Evolutionary conservation across 495 filamentous ascomycete genomes (phyloP), one percentile per base, ranked within the genome.

Genomic region (Aspergillus ellipticus): DNA sequence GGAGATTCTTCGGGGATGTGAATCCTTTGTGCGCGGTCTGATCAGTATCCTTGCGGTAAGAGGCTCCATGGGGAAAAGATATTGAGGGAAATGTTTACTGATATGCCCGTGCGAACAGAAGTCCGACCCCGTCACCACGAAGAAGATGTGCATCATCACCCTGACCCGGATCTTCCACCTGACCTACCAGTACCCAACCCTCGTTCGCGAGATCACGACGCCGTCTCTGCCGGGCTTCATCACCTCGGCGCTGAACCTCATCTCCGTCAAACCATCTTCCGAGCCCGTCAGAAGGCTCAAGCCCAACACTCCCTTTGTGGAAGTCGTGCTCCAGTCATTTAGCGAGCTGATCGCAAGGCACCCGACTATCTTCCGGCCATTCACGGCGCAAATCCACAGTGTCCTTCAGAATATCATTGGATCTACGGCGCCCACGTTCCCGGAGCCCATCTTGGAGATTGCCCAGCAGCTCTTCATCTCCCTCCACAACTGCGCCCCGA

Each of bases 171-270:
- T 95, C 53, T 96, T 90, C 77, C 78, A 84, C 51, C 77, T 92
- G 20, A 87, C 89, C 53, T 90, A 90, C 60, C 83, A 84, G 49
- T 88, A 90, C 71, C 88, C 85, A 37, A 91, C 88, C 16, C 77
- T 96, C 20, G 78, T 92, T n/a, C 79, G 91, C 60, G 91, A 96
- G 65, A 88, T 95, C 57, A 91, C 89, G 2, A 95, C 90, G 3
- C 92, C 92, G 9, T 87, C 83, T 16, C 76, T 97, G 13, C 84
- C 89, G 15, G 74, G 77, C 5, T 95, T 90, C 59, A 79, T 89
- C 50, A 84, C 83, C 9, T 78, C 85, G 6, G 90, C 88, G 51
- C 70, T 96, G 19, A 85, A 87, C 63, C 72, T 90, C 21, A 70
- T 89, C 49, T 83, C 82, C 35, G 71, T 63, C 31, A 70, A 77